A percentile compares a stretch with the other conserved stretches of the same genome.
Evolutionary conservation across 306 rosid species (phyloP).

Genomic region (Cercis canadensis): DNA sequence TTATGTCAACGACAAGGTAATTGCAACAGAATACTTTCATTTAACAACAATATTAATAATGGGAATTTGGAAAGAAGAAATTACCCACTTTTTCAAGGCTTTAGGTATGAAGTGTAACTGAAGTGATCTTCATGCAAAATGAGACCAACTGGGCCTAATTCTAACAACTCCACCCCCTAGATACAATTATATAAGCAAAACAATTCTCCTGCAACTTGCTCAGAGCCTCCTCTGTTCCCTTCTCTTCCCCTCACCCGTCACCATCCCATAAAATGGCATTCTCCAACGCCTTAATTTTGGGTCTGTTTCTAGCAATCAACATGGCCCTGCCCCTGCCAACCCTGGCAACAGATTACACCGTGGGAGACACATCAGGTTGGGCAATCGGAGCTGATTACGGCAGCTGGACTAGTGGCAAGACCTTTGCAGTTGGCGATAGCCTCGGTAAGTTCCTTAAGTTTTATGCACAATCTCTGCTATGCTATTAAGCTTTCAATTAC

Average conservation of each 20-base stretch:
- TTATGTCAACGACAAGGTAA: conserved; percentile 31
- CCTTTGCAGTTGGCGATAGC: conserved; percentile 73
- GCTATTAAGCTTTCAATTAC: neutral
- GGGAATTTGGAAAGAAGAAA: conserved; percentile 10
- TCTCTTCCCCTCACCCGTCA: no score
- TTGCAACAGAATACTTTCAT: conserved; percentile 44
- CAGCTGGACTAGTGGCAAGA: conserved; percentile 75
- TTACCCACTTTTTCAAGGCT: conserved; percentile 27
- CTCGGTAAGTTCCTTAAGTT: conserved; percentile 52
- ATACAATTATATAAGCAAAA: conserved; percentile 50
- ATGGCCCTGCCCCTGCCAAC: conserved; percentile 53
- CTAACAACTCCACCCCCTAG: conserved; percentile 57
- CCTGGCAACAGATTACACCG: conserved; percentile 65
- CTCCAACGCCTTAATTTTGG: conserved; percentile 40
- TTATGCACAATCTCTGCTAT: neutral
- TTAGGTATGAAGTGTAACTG: conserved; percentile 68
- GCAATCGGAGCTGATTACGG: conserved; percentile 59
- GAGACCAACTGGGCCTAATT: conserved; percentile 56
- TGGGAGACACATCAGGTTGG: conserved; percentile 91
- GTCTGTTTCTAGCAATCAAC: conserved; percentile 42
- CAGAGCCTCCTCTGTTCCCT: conserved; percentile 23
- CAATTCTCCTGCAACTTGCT: conserved; percentile 33
- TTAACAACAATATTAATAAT: conserved; percentile 40
- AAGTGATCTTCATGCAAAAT: conserved; percentile 57
- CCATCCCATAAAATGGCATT: conserved; percentile 58